Conservation (phyloP, 805 yeast genomes). For the Candida xiaguanensis region DNA sequence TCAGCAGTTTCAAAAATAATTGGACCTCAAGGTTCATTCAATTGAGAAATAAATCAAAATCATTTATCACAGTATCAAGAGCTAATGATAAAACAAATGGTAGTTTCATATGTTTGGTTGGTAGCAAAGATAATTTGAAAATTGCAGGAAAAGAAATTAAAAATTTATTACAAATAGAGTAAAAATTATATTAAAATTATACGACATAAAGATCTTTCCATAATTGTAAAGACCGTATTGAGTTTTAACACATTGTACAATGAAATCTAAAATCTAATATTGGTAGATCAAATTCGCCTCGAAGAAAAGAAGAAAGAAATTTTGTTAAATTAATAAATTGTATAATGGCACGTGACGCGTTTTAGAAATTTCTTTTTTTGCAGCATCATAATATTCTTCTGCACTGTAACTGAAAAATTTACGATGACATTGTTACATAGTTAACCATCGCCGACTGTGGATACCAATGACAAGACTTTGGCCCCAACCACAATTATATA, state of each 20-base stretch:
- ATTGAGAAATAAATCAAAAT: conserved; percentile 56
- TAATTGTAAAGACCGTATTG: neutral
- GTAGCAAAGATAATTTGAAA: conserved; percentile 50
- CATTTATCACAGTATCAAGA: conserved; percentile 64
- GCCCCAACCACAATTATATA: neutral
- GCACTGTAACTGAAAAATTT: too few species aligned
- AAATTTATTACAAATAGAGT: conserved; percentile 9
- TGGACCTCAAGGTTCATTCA: conserved; percentile 71
- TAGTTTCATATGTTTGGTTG: conserved; percentile 57
- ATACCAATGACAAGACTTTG: neutral
- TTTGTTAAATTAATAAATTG: neutral
- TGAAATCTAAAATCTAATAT: too few species aligned
- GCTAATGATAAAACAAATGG: conserved; percentile 39
- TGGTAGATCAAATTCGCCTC: too few species aligned
- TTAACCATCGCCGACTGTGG: conserved; percentile 1
- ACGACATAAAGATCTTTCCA: neutral
- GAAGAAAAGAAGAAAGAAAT: too few species aligned
- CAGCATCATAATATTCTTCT: too few species aligned
- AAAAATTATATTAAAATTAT: neutral
- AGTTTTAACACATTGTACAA: too few species aligned
- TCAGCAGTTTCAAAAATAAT: conserved; percentile 59
- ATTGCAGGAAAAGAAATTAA: conserved; percentile 24
- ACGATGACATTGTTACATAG: too few species aligned
- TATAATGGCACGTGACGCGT: conserved; percentile 3
- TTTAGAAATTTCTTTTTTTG: neutral